phyloP scores from a whole-genome alignment of 1,139 yeast species.

The Candida labiduridarum region DNA sequence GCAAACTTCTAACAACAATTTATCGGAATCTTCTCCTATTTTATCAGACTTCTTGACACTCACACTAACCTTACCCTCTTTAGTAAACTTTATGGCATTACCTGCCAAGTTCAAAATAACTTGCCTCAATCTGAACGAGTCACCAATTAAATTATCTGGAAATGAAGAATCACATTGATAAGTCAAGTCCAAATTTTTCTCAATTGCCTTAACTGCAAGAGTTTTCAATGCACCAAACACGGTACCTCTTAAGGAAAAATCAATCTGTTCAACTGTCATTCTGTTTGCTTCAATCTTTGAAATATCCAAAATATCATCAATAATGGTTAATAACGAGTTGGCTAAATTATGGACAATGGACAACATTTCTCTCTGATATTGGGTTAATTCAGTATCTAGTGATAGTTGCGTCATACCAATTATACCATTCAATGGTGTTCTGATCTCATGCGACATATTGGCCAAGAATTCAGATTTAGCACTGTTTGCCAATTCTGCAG shows the following conservation, averaged over 20 bases:
- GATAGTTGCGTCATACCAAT: conserved; percentile 92
- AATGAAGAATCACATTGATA: conserved; percentile 83
- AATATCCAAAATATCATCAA: conserved; percentile 87
- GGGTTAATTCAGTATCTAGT: conserved; percentile 82
- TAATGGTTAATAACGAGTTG: conserved; percentile 78
- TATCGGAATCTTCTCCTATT: conserved; percentile 48
- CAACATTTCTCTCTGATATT: conserved; percentile 87
- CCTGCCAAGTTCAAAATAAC: conserved; percentile 84
- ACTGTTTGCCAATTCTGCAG: conserved; percentile 86
- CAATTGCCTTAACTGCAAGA: conserved; percentile 84
- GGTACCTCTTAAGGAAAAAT: conserved; percentile 80
- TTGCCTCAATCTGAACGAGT: conserved; percentile 81
- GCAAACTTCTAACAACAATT: conserved; percentile 75
- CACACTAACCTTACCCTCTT: conserved; percentile 72
- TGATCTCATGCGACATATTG: conserved; percentile 87
- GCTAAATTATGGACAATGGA: conserved; percentile 86
- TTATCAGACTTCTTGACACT: conserved; percentile 57
- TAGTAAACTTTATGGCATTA: conserved; percentile 85
- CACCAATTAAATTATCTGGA: conserved; percentile 86
- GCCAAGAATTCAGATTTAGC: conserved; percentile 93
- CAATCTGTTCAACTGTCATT: conserved; percentile 89
- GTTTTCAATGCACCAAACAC: conserved; percentile 89
- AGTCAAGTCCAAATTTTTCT: conserved; percentile 75
- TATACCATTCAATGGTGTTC: conserved; percentile 92
- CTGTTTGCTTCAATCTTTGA: conserved; percentile 91